Percentiles rank a stretch among this genome's conserved stretches.
These are phyloP conservation scores for Phyllosticta ampelicida DNA, from an alignment of 2,329 filamentous ascomycete genomes.

Conservation along the genomic window DNA sequence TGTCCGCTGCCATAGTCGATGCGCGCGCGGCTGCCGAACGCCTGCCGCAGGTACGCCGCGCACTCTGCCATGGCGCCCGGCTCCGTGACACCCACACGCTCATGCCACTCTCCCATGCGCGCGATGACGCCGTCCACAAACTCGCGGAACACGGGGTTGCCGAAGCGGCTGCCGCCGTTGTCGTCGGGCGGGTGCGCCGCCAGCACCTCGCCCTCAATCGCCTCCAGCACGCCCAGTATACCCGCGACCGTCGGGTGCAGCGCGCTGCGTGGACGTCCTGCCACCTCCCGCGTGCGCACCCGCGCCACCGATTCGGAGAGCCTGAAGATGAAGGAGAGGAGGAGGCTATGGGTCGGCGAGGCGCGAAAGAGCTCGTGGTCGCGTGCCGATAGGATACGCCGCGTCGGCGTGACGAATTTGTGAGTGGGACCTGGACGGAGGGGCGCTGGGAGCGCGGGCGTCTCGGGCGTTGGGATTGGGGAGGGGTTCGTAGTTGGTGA, in stretches of 20 bases:
- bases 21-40: slow-evolving; percentile 73
- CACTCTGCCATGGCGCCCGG: slow-evolving; percentile 55
- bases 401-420: slow-evolving; percentile 56
- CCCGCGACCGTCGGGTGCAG: slow-evolving; percentile 46
- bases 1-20: slow-evolving; percentile 98
- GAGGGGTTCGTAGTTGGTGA: neutral
- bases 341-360: slow-evolving; percentile 63
- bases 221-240: slow-evolving; percentile 59
- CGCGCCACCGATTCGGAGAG: slow-evolving; percentile 73
- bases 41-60: slow-evolving; percentile 68
- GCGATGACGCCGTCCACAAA: slow-evolving; percentile 58
- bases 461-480: slow-evolving; percentile 55
- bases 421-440: slow-evolving; percentile 40
- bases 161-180: slow-evolving; percentile 77
- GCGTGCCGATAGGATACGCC: slow-evolving; percentile 67
- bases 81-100: slow-evolving; percentile 43
- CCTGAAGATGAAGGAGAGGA: slow-evolving; percentile 76
- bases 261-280: slow-evolving; percentile 16
- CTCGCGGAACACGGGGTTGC: slow-evolving; percentile 80
- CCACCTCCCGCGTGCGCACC: slow-evolving; percentile 51
- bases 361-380: slow-evolving; percentile 75
- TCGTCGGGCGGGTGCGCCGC: slow-evolving; percentile 67
- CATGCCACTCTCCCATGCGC: slow-evolving; percentile 51
- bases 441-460: slow-evolving; percentile 60
- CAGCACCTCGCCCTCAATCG: slow-evolving; percentile 53